These are phyloP conservation scores for Leishmania major DNA, from an alignment of 208 protist species.

Conservation along the genomic window DNA sequence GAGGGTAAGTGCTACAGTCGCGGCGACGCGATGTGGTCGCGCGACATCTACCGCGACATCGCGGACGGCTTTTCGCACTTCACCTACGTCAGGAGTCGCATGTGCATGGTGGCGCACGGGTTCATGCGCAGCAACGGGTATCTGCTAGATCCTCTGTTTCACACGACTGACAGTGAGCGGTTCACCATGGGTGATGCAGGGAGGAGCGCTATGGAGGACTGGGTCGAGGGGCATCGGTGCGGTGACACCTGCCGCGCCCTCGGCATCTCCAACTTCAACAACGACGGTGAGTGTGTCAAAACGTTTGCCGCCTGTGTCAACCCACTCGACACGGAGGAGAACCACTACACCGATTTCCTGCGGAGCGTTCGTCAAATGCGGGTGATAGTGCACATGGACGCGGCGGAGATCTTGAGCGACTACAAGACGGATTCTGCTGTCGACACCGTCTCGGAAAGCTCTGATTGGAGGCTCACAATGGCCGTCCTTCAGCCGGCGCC, in stretches of 20 bases:
- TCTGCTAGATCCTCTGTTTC: conserved; percentile 66
- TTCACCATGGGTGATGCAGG: conserved; percentile 71
- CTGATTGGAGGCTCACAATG: background rate
- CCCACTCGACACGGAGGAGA: conserved; percentile 20
- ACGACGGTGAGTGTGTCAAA: conserved; percentile 1
- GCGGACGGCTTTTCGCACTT: conserved; percentile 84
- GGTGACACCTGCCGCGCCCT: conserved; percentile 52
- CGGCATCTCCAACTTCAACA: conserved; percentile 15
- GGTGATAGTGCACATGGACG: conserved; percentile 17
- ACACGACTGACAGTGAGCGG: conserved; percentile 48
- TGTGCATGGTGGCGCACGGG: conserved; percentile 47
- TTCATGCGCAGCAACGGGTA: conserved; percentile 52
- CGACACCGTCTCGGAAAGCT: conserved; percentile 7
- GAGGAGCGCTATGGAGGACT: conserved; percentile 45
- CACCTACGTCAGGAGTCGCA: conserved; percentile 35
- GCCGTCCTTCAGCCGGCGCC: background rate
- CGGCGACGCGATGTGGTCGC: conserved; percentile 24
- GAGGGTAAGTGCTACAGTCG: conserved; percentile 31
- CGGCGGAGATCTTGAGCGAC: background rate
- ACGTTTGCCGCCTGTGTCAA: conserved; percentile 16
- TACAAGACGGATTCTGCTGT: conserved; percentile 1
- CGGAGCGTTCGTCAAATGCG: conserved; percentile 26
- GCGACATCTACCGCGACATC: conserved; percentile 38
- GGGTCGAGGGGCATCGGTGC: conserved; percentile 52
- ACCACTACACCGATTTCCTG: conserved; percentile 30